Evolutionary conservation across 2,329 filamentous ascomycete genomes (phyloP).

Genomic region (Cladosporium halotolerans): DNA sequence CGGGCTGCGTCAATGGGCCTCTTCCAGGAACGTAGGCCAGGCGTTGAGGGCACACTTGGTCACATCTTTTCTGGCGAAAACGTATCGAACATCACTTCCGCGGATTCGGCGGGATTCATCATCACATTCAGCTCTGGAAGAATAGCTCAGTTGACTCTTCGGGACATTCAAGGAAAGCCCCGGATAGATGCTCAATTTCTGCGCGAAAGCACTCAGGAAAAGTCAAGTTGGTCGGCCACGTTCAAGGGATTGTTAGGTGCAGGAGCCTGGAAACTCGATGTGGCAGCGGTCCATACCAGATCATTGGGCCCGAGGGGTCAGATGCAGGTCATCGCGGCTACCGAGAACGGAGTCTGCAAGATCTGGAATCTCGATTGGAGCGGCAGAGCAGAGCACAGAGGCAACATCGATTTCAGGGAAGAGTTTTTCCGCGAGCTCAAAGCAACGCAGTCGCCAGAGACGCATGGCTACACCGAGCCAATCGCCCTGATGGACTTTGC

Average conservation of each 20-base stretch:
- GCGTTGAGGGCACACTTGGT: conserved; percentile 67
- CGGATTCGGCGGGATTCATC: conserved; percentile 81
- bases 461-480: conserved; percentile 30
- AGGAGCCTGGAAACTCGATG: conserved; percentile 64
- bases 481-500: conserved; percentile 65
- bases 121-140: conserved; percentile 79
- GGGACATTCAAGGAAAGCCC: conserved; percentile 81
- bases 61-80: conserved; percentile 73
- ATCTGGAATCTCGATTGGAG: conserved; percentile 86
- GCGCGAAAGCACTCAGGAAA: conserved; percentile 51
- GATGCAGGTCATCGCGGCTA: conserved; percentile 74
- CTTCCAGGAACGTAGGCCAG: conserved; percentile 73
- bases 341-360: conserved; percentile 69
- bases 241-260: conserved; percentile 70
- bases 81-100: conserved; percentile 70
- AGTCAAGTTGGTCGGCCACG: conserved; percentile 70
- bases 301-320: conserved; percentile 69
- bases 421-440: conserved; percentile 58
- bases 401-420: conserved; percentile 64
- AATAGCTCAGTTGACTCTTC: conserved; percentile 76
- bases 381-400: conserved; percentile 69
- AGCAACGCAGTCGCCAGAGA: conserved; percentile 43
- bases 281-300: conserved; percentile 73
- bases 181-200: conserved; percentile 73
- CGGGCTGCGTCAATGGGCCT: conserved; percentile 78